Conservation (phyloP, 1,284 basidiomycete species). For the Sporisorium exsertum region DNA sequence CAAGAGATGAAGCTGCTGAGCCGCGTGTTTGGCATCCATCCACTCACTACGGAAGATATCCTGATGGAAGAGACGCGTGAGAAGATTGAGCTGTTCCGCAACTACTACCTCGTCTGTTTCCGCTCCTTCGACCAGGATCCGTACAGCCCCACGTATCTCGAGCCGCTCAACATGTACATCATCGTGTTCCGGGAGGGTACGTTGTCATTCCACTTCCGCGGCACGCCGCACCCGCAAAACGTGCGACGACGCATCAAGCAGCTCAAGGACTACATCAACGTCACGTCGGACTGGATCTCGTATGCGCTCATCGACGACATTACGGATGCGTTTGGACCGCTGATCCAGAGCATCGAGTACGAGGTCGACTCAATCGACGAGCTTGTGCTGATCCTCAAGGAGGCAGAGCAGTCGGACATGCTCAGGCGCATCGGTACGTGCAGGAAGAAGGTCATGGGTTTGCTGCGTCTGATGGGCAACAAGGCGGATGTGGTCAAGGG, state of each 20-base stretch:
- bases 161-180: slow-evolving; percentile 99
- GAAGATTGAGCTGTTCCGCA: slow-evolving; percentile 98
- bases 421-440: slow-evolving; percentile 91
- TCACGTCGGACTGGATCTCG: slow-evolving; percentile 99
- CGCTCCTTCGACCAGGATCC: slow-evolving; percentile 98
- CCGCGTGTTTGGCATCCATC: slow-evolving; percentile 86
- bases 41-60: slow-evolving; percentile 98
- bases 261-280: slow-evolving; percentile 98
- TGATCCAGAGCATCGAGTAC: slow-evolving; percentile 98
- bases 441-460: slow-evolving; percentile 99
- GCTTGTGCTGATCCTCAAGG: slow-evolving; percentile 93
- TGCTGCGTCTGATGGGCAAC: slow-evolving; percentile 93
- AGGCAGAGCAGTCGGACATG: slow-evolving; percentile 84
- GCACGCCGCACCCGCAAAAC: slow-evolving; percentile 96
- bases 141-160: slow-evolving; percentile 95
- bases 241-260: slow-evolving; percentile 98
- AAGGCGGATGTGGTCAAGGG: slow-evolving; percentile 99
- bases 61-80: slow-evolving; percentile 99
- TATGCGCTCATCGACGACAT: slow-evolving; percentile 99
- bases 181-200: slow-evolving; percentile 99
- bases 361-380: slow-evolving; percentile 99
- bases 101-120: slow-evolving; percentile 99
- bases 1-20: slow-evolving; percentile 97
- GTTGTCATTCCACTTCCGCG: slow-evolving; percentile 95
- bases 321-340: slow-evolving; percentile 97